phyloP scores from a whole-genome alignment of 129 eudicot species.

The Daucus carota region DH1_v3.0 NC_030386.2:14161001-14161500 shows the following conservation, averaged over 20 bases:
- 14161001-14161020: conserved; percentile 57
- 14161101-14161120: not conserved
- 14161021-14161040: conserved; percentile 38
- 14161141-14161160: conserved; percentile 8
- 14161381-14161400: conserved; percentile 34
- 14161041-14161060: conserved; percentile 69
- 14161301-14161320: conserved; percentile 32
- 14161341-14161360: conserved; percentile 27
- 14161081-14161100: not conserved
- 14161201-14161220: conserved; percentile 17
- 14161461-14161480: conserved; percentile 13
- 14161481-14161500: not conserved
- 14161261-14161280: conserved; percentile 36
- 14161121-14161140: not conserved
- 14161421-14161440: conserved; percentile 23
- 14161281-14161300: conserved; percentile 30
- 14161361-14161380: conserved; percentile 27
- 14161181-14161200: conserved; percentile 9
- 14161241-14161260: conserved; percentile 32
- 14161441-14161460: conserved; percentile 28
- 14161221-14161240: conserved; percentile 30
- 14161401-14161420: conserved; percentile 21
- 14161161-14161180: conserved; percentile 11
- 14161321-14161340: conserved; percentile 37
- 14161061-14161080: conserved; percentile 50